Base-by-base conservation (phyloP, 768 basidiomycete species). In the Rhizopogon sp. region DNA sequence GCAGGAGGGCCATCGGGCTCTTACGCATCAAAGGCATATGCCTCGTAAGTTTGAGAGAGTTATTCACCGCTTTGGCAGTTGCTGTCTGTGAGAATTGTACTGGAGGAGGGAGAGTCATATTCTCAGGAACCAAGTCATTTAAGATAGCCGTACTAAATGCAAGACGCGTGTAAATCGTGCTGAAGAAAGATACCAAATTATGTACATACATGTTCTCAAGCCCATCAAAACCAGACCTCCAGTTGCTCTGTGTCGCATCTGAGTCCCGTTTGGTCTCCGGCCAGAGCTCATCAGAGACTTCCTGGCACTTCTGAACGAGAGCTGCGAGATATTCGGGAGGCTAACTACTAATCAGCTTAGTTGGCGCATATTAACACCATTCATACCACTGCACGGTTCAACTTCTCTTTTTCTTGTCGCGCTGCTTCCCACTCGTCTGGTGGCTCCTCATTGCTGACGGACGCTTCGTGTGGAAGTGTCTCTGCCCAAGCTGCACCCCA, bases 361-460 rank as follows among this genome's bases (percentile, higher is more conserved):
- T 49, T 14, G 20, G 22, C 14, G 14, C 14, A 33, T 35, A 37
- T 56, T 40, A 53, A 55, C 51, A 39, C 50, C 63, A 35, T 58
- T 39, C 88, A 70, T 70, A 90, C 89, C 65, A 89, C 82, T 64
- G 79, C 75, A 43, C 76, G 76, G 64, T 89, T 81, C 62, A 80
- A 75, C 56, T 75, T 77, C 58, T 79, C 79, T 60, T 87, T 85
- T 57, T 79, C 71, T 60, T 71, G 74, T 56, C 73, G 79, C 11
- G 87, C 85, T 9, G 67, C 61, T 59, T 87, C 86, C 88, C 88
- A 89, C 67, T 86, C 85, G 62, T 90, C 85, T 5, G 71, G 65
- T 6, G 66, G 62, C 43, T 72, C 69, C 6, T 66, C 63, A n/a
- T 44, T 49, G 20, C 44, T 25, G 8, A 58, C 22, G 51, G 31